Evolutionary conservation across 2,329 filamentous ascomycete genomes (phyloP).

Genomic region (Metarhizium brunneum): DNA sequence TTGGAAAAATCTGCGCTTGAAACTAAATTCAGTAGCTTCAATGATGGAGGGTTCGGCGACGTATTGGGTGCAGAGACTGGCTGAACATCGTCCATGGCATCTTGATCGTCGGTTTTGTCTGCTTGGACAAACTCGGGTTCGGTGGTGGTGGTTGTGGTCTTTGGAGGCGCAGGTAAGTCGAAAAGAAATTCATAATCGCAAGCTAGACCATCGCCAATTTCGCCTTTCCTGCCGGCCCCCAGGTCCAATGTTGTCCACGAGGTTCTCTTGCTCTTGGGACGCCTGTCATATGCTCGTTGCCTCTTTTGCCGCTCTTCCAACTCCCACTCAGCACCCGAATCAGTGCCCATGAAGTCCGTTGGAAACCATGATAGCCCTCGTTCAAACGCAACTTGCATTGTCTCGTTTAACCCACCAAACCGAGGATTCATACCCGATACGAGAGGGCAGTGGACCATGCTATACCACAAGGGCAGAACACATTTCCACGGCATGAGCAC

Average conservation of each 20-base stretch:
- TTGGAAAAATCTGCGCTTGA: constrained; percentile 21
- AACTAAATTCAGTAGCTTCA: constrained; percentile 14
- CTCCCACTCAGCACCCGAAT: constrained; percentile 73
- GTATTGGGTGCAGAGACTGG: constrained; percentile 2
- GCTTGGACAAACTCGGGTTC: constrained; percentile 4
- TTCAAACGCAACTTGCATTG: constrained; percentile 75
- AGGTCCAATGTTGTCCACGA: constrained; percentile 69
- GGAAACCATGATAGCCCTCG: constrained; percentile 74
- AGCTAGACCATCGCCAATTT: constrained; percentile 71
- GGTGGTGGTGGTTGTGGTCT: constrained; percentile 3
- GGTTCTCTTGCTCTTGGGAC: constrained; percentile 72
- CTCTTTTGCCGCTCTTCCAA: constrained; percentile 57
- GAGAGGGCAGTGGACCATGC: constrained; percentile 71
- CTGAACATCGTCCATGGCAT: constrained; percentile 24
- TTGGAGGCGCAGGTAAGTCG: constrained; percentile 11
- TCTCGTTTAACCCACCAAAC: constrained; percentile 74
- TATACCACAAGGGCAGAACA: constrained; percentile 77
- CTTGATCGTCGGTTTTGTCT: constrained; percentile 7
- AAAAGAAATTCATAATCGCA: constrained; percentile 77
- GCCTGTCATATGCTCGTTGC: constrained; percentile 67
- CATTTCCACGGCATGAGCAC: constrained; percentile 86
- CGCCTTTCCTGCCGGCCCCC: constrained; percentile 65
- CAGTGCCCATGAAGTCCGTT: constrained; percentile 70
- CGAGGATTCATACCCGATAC: constrained; percentile 71
- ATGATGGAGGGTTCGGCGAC: background rate